A percentile compares a stretch with the other conserved stretches of the same genome.
These are phyloP conservation scores for Pyrrhoderma lamaoense DNA, from an alignment of 1,284 basidiomycete genomes.

Conservation along the genomic window DNA sequence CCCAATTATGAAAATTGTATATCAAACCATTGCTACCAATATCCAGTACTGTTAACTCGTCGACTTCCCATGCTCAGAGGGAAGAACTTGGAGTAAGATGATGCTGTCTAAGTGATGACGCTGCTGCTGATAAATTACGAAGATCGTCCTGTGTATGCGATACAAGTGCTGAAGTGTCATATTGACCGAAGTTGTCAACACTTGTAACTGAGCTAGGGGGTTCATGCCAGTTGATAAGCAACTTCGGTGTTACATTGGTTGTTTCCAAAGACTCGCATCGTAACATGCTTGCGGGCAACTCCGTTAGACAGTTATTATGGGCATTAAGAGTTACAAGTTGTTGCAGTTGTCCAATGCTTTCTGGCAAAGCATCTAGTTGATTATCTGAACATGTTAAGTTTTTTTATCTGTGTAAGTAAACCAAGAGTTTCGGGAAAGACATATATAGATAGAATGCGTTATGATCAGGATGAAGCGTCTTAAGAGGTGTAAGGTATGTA, in stretches of 20 bases:
- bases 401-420: conserved; percentile 62
- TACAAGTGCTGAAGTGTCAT: conserved; percentile 3
- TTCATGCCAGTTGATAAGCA: conserved; percentile 70
- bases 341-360: conserved; percentile 70
- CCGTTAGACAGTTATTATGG: conserved; percentile 87
- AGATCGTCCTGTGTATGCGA: conserved; percentile 19
- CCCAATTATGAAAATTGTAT: conserved; percentile 98
- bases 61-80: conserved; percentile 84
- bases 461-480: conserved; percentile 70
- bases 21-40: conserved; percentile 93
- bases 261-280: conserved; percentile 66
- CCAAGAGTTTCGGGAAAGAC: conserved; percentile 80
- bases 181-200: conserved; percentile 5
- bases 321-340: conserved; percentile 77
- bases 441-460: conserved; percentile 85
- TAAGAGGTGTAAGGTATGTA: conserved; percentile 67
- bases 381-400: conserved; percentile 89
- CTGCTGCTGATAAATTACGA: conserved; percentile 40
- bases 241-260: conserved; percentile 88
- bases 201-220: conserved; percentile 34
- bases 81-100: conserved; percentile 62
- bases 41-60: conserved; percentile 80
- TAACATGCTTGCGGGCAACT: conserved; percentile 80
- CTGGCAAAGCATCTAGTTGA: conserved; percentile 72
- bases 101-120: conserved; percentile 24